phyloP scores from a whole-genome alignment of 2,329 filamentous ascomycete species.

The Reticulascus tulasneorum region DNA sequence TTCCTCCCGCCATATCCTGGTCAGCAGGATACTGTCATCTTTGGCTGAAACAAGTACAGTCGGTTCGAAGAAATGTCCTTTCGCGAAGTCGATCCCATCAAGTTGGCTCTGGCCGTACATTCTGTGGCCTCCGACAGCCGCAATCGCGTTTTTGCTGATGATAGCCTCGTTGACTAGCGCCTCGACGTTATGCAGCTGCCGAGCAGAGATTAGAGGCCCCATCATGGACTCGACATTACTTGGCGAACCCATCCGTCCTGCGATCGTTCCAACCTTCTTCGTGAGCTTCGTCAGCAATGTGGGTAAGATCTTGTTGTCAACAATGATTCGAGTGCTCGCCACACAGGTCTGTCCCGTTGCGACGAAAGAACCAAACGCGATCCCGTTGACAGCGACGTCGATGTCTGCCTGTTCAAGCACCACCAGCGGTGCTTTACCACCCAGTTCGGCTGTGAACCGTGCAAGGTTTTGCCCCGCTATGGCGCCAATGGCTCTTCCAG shows the following conservation, averaged over 20 bases:
- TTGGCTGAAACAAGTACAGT: constrained; percentile 61
- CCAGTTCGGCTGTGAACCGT: constrained; percentile 67
- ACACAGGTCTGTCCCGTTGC: constrained; percentile 58
- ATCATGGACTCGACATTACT: constrained; percentile 56
- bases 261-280: constrained; percentile 55
- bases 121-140: constrained; percentile 41
- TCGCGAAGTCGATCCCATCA: constrained; percentile 47
- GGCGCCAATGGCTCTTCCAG: constrained; percentile 64
- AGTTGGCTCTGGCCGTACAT: constrained; percentile 44
- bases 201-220: constrained; percentile 59
- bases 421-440: constrained; percentile 66
- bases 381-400: constrained; percentile 64
- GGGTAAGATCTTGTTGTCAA: constrained; percentile 64
- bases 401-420: constrained; percentile 64
- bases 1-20: constrained; percentile 74
- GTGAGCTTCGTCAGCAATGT: constrained; percentile 61
- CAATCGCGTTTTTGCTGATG: constrained; percentile 35
- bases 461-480: constrained; percentile 64
- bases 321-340: constrained; percentile 70
- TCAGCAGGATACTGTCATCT: constrained; percentile 59
- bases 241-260: constrained; percentile 52
- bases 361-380: constrained; percentile 56
- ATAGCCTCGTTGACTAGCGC: constrained; percentile 63
- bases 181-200: constrained; percentile 64
- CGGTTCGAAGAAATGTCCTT: constrained; percentile 73